Base-by-base conservation (phyloP, 73 alveolate genomes). In the Paramecium sonneborni region DNA sequence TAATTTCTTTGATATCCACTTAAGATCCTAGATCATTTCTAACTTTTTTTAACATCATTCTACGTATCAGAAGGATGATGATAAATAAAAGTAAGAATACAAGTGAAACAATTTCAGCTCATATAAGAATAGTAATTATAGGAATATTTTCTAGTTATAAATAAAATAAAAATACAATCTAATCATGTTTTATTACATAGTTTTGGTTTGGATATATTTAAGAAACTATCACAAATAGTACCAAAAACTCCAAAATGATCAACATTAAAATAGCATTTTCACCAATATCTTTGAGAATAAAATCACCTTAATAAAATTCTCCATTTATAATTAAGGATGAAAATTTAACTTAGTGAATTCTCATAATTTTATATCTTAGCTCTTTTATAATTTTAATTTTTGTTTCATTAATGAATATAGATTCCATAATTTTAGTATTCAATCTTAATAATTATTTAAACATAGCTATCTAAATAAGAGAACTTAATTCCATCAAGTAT, bases 221-320 rank as follows among this genome's bases (percentile, higher is more conserved):
- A 9, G 30, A 70, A 92, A 12, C 85, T 92, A 55, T 92, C 95
- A 57, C 95, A 92, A 12, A 92, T 55, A 18, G 93, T 94, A 56
- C 34, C 91, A 1, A 92, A 10, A 32, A 92, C 90, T 24, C 94
- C 95, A 86, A 46, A 52, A 11, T 69, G 14, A 35, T 92, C 95
- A 20, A 43, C 55, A 26, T 21, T 41, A 18, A 43, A 14, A 30
- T 18, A 11, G 39, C 10, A 14, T 23, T 62, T 79, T 79, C 74
- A 20, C 11, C 9, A 20, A 24, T 20, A 79, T 79, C 5, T 6
- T 43, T 39, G 0, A 79, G 23, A 79, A 12, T 41, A 2, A 85
- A n/a, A 85, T 92, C 95, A 5, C 95, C 95, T 58, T 93, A 14
- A 67, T 56, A 92, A 12, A 56, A 85, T 10, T 26, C 76, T 12